These are phyloP conservation scores for Colletotrichum ledebouriae DNA, from an alignment of 2,329 filamentous ascomycete species.

Conservation along the genomic window DNA sequence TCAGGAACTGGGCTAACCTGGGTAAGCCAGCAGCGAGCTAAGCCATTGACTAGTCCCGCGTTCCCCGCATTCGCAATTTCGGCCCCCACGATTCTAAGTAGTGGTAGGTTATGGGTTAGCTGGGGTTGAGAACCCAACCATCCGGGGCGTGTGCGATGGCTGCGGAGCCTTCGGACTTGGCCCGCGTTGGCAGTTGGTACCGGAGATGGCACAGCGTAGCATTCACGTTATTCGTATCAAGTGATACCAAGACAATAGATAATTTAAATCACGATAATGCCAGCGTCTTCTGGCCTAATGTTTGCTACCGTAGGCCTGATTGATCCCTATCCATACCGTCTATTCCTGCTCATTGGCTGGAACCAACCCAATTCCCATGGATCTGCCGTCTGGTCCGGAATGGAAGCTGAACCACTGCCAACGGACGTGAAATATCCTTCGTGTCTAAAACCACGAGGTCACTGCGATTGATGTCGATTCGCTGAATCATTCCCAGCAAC, in stretches of 20 bases:
- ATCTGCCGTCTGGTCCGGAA: conserved; percentile 46
- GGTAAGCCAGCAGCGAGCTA: too few species aligned
- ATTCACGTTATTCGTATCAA: not conserved
- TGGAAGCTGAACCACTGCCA: conserved; percentile 56
- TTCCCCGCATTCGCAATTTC: not conserved
- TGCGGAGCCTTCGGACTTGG: conserved; percentile 2
- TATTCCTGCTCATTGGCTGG: too few species aligned
- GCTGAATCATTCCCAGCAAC: conserved; percentile 53
- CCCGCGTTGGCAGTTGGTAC: not conserved
- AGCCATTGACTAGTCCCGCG: too few species aligned
- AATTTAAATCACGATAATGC: too few species aligned
- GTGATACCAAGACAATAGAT: too few species aligned
- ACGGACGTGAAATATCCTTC: conserved; percentile 51
- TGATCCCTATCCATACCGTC: too few species aligned
- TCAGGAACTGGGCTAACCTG: too few species aligned
- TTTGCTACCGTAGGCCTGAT: not conserved
- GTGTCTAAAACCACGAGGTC: conserved; percentile 54
- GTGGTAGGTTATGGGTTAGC: conserved; percentile 16
- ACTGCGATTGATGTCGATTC: not conserved
- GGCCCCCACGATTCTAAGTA: not conserved
- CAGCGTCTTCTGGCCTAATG: not conserved
- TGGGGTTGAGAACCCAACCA: conserved; percentile 5
- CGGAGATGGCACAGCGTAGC: not conserved
- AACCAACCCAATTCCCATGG: too few species aligned
- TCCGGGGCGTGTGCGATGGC: conserved; percentile 1